Percentiles rank a stretch among this genome's conserved stretches.
These are phyloP conservation scores for Heracleum sosnowskyi DNA, from an alignment of 129 eudicot genomes.

Conservation along the genomic window DNA sequence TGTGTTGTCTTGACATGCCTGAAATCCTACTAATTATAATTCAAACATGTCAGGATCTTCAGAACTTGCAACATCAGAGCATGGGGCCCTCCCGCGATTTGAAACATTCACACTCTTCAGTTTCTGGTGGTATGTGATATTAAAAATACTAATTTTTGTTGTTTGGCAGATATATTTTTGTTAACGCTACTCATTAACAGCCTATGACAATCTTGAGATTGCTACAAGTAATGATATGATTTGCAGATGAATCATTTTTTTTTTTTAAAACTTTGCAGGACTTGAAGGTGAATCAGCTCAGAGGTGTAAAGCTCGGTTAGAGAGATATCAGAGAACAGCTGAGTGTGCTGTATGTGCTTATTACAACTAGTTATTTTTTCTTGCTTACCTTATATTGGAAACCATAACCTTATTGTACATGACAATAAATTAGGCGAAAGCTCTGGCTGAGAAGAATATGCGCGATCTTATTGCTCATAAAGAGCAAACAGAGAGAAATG, in stretches of 20 bases:
- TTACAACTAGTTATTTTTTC: not conserved
- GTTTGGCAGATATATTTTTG: not conserved
- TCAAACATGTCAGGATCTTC: constrained; percentile 29
- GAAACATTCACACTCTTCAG: constrained; percentile 41
- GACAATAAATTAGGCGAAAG: constrained; percentile 64
- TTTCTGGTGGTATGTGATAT: constrained; percentile 51
- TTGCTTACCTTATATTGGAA: not conserved
- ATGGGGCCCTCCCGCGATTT: constrained; percentile 34
- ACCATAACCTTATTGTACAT: constrained; percentile 11
- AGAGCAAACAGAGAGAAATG: constrained; percentile 90
- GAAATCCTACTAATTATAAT: constrained; percentile 19
- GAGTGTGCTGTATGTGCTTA: constrained; percentile 79
- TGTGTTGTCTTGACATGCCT: constrained; percentile 6
- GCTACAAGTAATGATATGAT: not conserved
- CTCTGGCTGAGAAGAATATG: constrained; percentile 88
- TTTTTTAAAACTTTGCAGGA: constrained; percentile 40
- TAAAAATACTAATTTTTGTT: not conserved
- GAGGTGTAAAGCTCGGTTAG: constrained; percentile 92
- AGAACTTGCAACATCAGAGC: constrained; percentile 25
- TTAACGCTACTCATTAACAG: not conserved
- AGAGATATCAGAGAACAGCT: constrained; percentile 91
- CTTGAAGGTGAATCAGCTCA: constrained; percentile 88
- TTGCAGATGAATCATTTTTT: not conserved
- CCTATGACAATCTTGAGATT: not conserved
- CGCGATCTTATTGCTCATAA: constrained; percentile 87